Percentiles rank a stretch among this genome's conserved stretches.
phyloP scores from a whole-genome alignment of 169 alveolate species.

The Amoebophrya sp. region DNA sequence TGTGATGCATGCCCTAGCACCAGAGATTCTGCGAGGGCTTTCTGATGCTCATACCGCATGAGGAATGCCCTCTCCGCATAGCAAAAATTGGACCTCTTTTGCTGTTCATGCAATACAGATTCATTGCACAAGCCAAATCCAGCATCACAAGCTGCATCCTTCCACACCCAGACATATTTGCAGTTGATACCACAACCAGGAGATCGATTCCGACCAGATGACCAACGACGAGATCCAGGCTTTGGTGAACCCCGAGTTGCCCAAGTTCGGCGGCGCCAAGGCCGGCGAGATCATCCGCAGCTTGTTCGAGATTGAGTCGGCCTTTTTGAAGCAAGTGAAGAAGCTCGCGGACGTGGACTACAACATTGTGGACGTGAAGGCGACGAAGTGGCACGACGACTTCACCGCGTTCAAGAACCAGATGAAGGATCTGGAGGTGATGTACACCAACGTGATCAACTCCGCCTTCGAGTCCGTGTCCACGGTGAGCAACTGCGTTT shows the following conservation, averaged over 20 bases:
- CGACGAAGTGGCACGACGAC: conserved; percentile 87
- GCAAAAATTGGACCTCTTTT: no score
- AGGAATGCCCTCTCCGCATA: no score
- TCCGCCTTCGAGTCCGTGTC: conserved; percentile 72
- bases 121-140: no score
- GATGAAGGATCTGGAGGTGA: conserved; percentile 72
- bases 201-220: not conserved
- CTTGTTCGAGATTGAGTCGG: conserved; percentile 67
- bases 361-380: conserved; percentile 83
- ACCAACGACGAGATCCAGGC: not conserved
- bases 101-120: no score
- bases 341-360: conserved; percentile 68
- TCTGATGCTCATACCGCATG: no score
- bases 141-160: no score
- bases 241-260: conserved; percentile 18
- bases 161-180: no score
- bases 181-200: no score
- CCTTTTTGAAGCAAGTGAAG: conserved; percentile 67
- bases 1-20: no score
- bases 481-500: conserved; percentile 63
- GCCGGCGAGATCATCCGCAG: conserved; percentile 73
- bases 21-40: no score
- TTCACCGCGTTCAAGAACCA: conserved; percentile 79
- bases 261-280: conserved; percentile 73
- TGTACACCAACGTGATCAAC: conserved; percentile 65